A percentile compares a stretch with the other conserved stretches of the same genome.
Conservation (phyloP, 2,329 filamentous ascomycete genomes). For the Calcarisporium arbuscula region DNA sequence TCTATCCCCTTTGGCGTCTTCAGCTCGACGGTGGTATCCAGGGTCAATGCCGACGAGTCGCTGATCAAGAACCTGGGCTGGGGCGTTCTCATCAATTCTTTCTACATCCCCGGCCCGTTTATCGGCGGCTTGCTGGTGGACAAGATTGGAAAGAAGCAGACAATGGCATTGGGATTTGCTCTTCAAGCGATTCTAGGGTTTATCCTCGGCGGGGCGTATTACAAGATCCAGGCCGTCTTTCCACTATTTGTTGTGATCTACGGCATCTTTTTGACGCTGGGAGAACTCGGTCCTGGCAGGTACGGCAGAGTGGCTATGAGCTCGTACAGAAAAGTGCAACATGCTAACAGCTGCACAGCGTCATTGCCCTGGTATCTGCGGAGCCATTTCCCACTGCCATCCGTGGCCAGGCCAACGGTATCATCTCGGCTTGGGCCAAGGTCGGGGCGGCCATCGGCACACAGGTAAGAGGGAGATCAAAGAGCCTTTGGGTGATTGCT, state of each 20-base stretch:
- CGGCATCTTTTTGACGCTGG: constrained; percentile 41
- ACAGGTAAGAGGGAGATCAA: no score
- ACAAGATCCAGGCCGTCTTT: constrained; percentile 37
- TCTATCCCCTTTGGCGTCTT: constrained; percentile 50
- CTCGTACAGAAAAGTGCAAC: no score
- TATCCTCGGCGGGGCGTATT: constrained; percentile 40
- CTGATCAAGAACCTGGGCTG: constrained; percentile 36
- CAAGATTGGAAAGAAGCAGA: constrained; percentile 41
- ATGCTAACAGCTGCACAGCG: no score
- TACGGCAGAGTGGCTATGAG: no score
- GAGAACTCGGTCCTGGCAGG: constrained; percentile 45
- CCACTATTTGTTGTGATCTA: constrained; percentile 46
- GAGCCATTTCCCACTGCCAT: constrained; percentile 45
- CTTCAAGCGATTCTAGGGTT: constrained; percentile 41
- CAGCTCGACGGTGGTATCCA: constrained; percentile 43
- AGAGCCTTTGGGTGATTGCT: no score
- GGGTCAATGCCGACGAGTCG: constrained; percentile 32
- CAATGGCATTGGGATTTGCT: constrained; percentile 43
- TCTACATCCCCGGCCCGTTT: constrained; percentile 42
- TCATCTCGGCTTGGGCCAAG: constrained; percentile 41
- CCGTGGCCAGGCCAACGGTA: constrained; percentile 41
- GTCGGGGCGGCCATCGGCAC: constrained; percentile 44
- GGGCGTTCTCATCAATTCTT: constrained; percentile 42
- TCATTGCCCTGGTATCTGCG: constrained; percentile 31
- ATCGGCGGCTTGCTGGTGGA: constrained; percentile 42